phyloP scores from a whole-genome alignment of 169 alveolate species.

The Toxoplasma gondii region DNA sequence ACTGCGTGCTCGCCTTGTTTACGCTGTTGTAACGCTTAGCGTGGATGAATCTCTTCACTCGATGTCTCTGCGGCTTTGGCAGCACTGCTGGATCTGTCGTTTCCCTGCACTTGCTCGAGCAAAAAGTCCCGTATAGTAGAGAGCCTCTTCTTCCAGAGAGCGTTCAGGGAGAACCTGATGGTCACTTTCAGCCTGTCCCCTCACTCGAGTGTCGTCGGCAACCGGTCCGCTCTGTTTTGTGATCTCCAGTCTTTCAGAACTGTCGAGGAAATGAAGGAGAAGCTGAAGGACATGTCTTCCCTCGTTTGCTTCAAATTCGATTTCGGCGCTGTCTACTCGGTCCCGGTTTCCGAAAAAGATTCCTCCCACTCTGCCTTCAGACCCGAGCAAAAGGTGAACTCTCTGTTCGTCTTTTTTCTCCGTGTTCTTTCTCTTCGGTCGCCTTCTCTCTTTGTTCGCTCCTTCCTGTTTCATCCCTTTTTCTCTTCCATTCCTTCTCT shows the following conservation, averaged over 20 bases:
- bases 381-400: not conserved
- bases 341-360: constrained; percentile 13
- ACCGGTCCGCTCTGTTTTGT: not conserved
- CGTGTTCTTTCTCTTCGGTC: not conserved
- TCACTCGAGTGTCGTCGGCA: not conserved
- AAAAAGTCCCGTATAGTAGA: too few relatives aligned
- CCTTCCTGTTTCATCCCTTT: not conserved
- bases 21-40: too few relatives aligned
- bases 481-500: not conserved
- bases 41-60: too few relatives aligned
- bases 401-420: not conserved
- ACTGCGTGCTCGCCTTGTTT: not conserved
- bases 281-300: not conserved
- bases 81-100: too few relatives aligned
- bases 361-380: not conserved
- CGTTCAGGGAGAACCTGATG: too few relatives aligned
- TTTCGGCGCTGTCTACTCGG: constrained; percentile 2
- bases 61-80: too few relatives aligned
- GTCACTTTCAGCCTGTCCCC: too few relatives aligned
- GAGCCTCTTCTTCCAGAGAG: too few relatives aligned
- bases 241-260: not conserved
- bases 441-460: not conserved
- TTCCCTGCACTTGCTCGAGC: too few relatives aligned
- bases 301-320: constrained; percentile 11
- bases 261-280: constrained; percentile 4